Evolutionary conservation across 2,329 filamentous ascomycete species (phyloP).

Genomic region (Xylariaceae sp.): DNA sequence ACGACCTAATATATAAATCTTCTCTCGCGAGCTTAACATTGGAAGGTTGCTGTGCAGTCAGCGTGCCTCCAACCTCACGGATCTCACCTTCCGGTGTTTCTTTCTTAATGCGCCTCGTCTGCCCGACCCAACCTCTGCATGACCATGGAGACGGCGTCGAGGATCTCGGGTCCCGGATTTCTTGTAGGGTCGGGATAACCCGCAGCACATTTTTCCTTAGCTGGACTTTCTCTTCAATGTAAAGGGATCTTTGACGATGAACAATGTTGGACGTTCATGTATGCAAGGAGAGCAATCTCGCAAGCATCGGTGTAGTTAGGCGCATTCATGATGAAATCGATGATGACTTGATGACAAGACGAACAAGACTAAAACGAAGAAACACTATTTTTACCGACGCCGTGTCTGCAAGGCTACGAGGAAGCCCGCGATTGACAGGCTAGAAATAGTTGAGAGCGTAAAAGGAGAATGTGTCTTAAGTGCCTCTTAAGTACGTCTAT

Average conservation of each 20-base stretch:
- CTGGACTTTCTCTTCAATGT: conserved; percentile 20
- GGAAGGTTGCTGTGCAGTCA: conserved; percentile 27
- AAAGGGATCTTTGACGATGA: conserved; percentile 23
- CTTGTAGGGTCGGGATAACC: conserved; percentile 27
- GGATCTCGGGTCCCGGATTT: conserved; percentile 25
- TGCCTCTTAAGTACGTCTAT: conserved; percentile 20
- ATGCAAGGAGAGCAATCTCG: conserved; percentile 24
- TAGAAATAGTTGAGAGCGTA: conserved; percentile 7
- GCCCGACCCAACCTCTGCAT: conserved; percentile 30
- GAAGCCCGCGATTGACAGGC: conserved; percentile 1
- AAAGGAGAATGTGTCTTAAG: conserved; percentile 14
- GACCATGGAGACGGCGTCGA: conserved; percentile 29
- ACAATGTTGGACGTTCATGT: conserved; percentile 27
- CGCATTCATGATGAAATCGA: conserved; percentile 38
- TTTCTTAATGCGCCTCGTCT: conserved; percentile 26
- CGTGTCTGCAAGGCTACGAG: conserved; percentile 9
- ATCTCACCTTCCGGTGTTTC: conserved; percentile 27
- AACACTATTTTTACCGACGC: not conserved
- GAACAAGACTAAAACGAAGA: conserved; percentile 12
- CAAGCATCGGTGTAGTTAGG: conserved; percentile 38
- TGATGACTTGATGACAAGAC: conserved; percentile 36
- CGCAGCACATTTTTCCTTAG: conserved; percentile 25
- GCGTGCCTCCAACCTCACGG: conserved; percentile 23
- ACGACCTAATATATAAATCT: conserved; percentile 40
- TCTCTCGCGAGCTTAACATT: conserved; percentile 37